Evolutionary conservation across 768 basidiomycete genomes (phyloP).

Genomic region (Boletus subparvulus): DNA sequence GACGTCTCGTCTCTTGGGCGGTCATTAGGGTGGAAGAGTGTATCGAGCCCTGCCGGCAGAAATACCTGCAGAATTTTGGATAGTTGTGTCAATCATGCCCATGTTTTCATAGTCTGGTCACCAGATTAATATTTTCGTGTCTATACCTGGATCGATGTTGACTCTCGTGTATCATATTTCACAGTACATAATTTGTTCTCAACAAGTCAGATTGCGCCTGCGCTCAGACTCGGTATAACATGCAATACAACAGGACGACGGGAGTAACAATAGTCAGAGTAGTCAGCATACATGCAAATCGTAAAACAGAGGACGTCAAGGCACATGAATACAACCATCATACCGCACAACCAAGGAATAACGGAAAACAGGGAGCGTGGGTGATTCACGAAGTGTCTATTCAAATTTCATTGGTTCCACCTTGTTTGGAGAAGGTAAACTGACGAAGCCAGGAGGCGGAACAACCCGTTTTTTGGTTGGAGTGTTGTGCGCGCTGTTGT

Average conservation of each 20-base stretch:
- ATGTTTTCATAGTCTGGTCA: background rate
- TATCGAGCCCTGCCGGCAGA: background rate
- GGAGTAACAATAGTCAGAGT: slow-evolving; percentile 5
- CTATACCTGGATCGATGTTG: slow-evolving; percentile 5
- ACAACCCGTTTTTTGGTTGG: slow-evolving; percentile 26
- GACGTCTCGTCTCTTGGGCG: slow-evolving; percentile 34
- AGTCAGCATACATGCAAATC: slow-evolving; percentile 10
- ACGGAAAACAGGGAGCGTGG: background rate
- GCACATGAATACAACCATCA: slow-evolving; percentile 6
- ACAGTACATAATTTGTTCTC: slow-evolving; percentile 17
- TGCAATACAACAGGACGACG: slow-evolving; percentile 21
- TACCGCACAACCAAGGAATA: slow-evolving; percentile 5
- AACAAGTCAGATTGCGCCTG: slow-evolving; percentile 5
- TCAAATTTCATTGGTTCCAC: slow-evolving; percentile 46
- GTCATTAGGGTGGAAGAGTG: slow-evolving; percentile 7
- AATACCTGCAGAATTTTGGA: background rate
- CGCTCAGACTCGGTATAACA: slow-evolving; percentile 7
- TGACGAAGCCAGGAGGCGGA: slow-evolving; percentile 16
- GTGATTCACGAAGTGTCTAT: slow-evolving; percentile 13
- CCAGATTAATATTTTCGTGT: background rate
- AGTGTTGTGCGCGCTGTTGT: slow-evolving; percentile 20
- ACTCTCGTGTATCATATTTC: slow-evolving; percentile 11
- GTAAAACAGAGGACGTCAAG: slow-evolving; percentile 1
- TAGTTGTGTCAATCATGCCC: slow-evolving; percentile 4
- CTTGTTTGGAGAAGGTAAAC: slow-evolving; percentile 42